phyloP scores from a whole-genome alignment of 495 filamentous ascomycete genomes.

The Talaromyces trachyspermus region DNA sequence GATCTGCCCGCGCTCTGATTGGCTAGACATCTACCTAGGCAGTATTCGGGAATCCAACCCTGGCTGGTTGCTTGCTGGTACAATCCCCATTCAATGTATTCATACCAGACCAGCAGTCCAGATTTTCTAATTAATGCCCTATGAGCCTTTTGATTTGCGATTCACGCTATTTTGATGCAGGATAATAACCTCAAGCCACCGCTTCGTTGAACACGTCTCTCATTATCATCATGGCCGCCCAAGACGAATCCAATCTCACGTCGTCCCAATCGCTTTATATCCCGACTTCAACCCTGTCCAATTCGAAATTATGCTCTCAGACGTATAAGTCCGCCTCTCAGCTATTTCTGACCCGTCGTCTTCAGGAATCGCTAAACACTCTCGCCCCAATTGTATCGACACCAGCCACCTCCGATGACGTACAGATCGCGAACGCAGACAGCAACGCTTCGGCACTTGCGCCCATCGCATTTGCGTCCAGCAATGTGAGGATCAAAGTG shows the following conservation, averaged over 20 bases:
- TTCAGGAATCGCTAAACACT: constrained; percentile 78
- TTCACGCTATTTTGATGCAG: no score
- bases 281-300: constrained; percentile 43
- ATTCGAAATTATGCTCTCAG: constrained; percentile 56
- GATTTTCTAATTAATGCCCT: no score
- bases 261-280: constrained; percentile 40
- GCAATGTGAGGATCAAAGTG: constrained; percentile 79
- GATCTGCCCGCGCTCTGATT: no score
- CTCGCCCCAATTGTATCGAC: constrained; percentile 68
- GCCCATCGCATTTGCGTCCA: constrained; percentile 64
- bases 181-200: no score
- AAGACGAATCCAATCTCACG: constrained; percentile 21
- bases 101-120: background rate
- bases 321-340: constrained; percentile 82
- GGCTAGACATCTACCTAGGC: no score
- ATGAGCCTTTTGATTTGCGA: no score
- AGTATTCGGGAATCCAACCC: no score
- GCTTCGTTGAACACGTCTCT: no score
- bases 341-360: constrained; percentile 84
- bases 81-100: background rate
- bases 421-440: constrained; percentile 21
- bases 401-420: constrained; percentile 24
- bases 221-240: constrained; percentile 27
- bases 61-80: no score
- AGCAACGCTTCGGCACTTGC: constrained; percentile 37